Percentiles rank a stretch among this genome's conserved stretches.
Evolutionary conservation across 257 asterid species (phyloP).

Genomic region (Cordia subcordata): DNA sequence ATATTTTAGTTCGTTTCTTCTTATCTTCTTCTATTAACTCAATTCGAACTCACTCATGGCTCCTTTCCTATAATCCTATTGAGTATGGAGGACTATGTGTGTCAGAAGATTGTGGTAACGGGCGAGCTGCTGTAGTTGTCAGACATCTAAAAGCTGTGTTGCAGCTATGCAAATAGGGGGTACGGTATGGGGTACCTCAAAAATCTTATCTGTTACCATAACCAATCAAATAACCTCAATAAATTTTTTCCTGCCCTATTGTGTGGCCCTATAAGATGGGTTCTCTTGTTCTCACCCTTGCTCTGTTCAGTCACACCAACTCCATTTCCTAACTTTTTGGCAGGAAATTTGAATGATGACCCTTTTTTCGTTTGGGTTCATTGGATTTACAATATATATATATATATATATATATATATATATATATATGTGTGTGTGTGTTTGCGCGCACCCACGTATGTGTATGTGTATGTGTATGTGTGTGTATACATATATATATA

Average conservation of each 20-base stretch:
- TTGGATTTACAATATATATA: no score
- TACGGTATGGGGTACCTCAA: conserved; percentile 2
- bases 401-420: no score
- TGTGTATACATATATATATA: no score
- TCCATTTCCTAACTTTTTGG: conserved; percentile 6
- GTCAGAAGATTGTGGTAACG: conserved; percentile 2
- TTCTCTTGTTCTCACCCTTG: conserved; percentile 2
- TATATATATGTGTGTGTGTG: no score
- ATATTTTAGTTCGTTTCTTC: background rate
- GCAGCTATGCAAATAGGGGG: background rate
- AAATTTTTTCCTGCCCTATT: no score
- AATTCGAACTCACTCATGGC: background rate
- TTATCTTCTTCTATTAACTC: background rate
- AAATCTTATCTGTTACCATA: conserved; percentile 20
- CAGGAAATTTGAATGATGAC: conserved; percentile 9
- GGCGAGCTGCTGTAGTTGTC: background rate
- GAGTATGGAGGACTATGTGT: conserved; percentile 16
- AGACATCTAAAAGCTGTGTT: background rate
- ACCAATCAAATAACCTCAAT: conserved; percentile 17
- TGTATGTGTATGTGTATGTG: no score
- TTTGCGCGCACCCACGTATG: no score
- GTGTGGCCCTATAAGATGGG: no score
- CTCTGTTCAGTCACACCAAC: no score
- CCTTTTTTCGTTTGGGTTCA: background rate
- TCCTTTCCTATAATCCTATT: conserved; percentile 3